These are phyloP conservation scores for Daphne laureola DNA, from an alignment of 441 rosid genomes.

Conservation along the genomic window DNA sequence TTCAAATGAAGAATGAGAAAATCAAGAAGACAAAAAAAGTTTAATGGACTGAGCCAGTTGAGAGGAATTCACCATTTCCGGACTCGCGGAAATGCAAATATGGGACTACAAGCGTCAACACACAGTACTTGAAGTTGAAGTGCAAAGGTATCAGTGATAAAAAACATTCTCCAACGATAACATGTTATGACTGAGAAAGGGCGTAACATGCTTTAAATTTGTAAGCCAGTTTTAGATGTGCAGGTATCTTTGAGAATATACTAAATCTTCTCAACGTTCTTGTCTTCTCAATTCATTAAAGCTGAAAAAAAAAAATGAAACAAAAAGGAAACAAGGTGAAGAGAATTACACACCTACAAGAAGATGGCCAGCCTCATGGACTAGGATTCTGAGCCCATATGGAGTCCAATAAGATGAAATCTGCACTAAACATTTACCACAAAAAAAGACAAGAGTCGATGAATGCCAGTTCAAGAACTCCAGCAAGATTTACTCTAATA, in stretches of 20 bases:
- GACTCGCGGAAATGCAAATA: no score
- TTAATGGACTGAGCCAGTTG: no score
- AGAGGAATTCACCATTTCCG: no score
- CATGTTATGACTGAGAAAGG: not conserved
- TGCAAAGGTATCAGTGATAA: not conserved
- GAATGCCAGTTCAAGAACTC: conserved; percentile 52
- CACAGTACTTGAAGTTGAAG: no score
- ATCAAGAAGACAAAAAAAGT: no score
- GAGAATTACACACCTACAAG: conserved; percentile 45
- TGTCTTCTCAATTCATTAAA: not conserved
- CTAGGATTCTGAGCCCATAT: conserved; percentile 60
- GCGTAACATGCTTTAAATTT: not conserved
- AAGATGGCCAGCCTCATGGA: conserved; percentile 96
- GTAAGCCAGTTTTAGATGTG: not conserved
- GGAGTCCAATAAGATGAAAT: conserved; percentile 92
- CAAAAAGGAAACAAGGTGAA: conserved; percentile 8
- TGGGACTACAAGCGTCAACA: no score
- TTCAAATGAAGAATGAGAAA: no score
- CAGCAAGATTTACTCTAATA: conserved; percentile 66
- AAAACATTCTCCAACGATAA: not conserved
- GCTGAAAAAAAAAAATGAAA: not conserved
- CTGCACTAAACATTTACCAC: conserved; percentile 79
- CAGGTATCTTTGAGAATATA: not conserved
- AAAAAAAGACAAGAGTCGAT: conserved; percentile 60
- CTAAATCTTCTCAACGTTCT: not conserved